Base-by-base conservation (phyloP, 441 rosid genomes). In the Pelargonium myrrhifolium region DNA sequence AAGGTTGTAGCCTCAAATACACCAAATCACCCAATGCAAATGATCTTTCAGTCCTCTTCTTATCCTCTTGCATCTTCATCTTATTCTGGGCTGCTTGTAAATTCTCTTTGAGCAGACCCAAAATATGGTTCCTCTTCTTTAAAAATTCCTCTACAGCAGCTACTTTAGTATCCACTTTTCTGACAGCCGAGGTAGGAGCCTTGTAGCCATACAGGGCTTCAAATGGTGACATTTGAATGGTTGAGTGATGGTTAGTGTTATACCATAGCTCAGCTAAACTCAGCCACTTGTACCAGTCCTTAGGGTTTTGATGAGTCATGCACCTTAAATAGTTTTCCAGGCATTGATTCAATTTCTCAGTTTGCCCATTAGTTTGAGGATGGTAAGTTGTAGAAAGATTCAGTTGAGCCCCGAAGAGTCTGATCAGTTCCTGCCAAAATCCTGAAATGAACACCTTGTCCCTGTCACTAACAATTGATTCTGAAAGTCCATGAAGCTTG, bases 291-390 rank as follows among this genome's bases (percentile, higher is more conserved):
- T 1, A 2, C 68, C 68, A 65, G 0, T 14, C 0, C 0, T 0
- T 12, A 7, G 68, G 68, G 0, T 15, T 7, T 0, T 21, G 51
- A 39, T 9, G 6, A 0, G 53, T 21, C 6, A 65, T 14, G 0
- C 68, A 40, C 6, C 55, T 17, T 20, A 65, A 65, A 37, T 65
- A 4, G 53, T 20, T 21, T 65, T 24, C 68, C 21, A 65, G 9
- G 24, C 68, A 9, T 0, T 51, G n/a, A 9, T 65, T 65, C 3
- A 65, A 47, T 2, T 35, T 51, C 47, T 65, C 26, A 1, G 68
- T 35, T 6, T 37, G 68, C 0, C 68, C 68, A 40, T 64, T 17
- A 0, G 15, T 3, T 8, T 64, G 40, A 0, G 66, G 66, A 28
- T 64, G 66, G 47, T 64, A 64, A 47, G 15, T 7, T 42, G 47